These are phyloP conservation scores for Eruca vesicaria DNA, from an alignment of 441 rosid genomes.

Conservation along the genomic window DNA sequence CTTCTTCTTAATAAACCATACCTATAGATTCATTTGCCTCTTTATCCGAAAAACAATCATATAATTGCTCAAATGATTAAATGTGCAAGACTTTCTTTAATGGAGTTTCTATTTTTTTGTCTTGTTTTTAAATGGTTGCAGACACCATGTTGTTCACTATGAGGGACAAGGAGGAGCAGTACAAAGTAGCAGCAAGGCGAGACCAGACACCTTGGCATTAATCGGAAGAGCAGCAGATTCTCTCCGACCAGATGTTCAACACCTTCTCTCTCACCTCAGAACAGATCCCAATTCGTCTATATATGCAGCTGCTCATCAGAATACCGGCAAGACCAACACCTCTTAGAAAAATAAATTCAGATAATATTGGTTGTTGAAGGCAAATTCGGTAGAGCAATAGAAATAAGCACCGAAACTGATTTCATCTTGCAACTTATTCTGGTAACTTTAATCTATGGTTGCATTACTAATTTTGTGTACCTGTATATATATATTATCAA, in stretches of 20 bases:
- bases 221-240: constrained; percentile 68
- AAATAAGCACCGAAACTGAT: neutral
- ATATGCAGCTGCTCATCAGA: constrained; percentile 90
- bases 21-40: neutral
- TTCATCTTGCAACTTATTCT: neutral
- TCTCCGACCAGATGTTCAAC: constrained; percentile 83
- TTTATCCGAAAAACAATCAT: neutral
- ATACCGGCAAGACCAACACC: constrained; percentile 49
- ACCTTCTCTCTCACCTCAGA: constrained; percentile 84
- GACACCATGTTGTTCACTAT: constrained; percentile 87
- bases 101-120: neutral
- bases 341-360: constrained; percentile 1
- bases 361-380: neutral
- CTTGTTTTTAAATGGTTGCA: constrained; percentile 25
- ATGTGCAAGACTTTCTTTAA: neutral
- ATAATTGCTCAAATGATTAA: neutral
- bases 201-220: constrained; percentile 69
- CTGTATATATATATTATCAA: neutral
- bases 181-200: constrained; percentile 84
- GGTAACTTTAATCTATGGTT: neutral
- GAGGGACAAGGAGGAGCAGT: constrained; percentile 97
- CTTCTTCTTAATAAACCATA: neutral
- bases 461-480: neutral
- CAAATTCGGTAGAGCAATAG: neutral
- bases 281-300: constrained; percentile 68